phyloP scores from a whole-genome alignment of 2,329 filamentous ascomycete species.

The Bipolaris zeicola region DNA sequence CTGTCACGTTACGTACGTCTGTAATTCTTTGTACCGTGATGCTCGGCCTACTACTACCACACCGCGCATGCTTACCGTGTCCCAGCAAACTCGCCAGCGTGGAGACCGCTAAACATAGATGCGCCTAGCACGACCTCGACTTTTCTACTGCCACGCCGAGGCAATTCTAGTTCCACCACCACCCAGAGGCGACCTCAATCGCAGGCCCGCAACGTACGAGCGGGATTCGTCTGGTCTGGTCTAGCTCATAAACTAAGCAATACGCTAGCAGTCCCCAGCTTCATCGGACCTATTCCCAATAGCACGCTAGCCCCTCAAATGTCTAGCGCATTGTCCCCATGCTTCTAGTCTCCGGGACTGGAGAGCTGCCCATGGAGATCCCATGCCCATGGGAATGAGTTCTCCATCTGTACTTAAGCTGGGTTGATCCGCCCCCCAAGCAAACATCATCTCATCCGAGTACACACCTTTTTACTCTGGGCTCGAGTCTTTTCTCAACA shows the following conservation, averaged over 20 bases:
- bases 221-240: slow-evolving; percentile 24
- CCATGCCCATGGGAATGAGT: slow-evolving; percentile 19
- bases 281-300: slow-evolving; percentile 23
- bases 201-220: slow-evolving; percentile 13
- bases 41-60: no score
- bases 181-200: slow-evolving; percentile 12
- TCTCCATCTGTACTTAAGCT: slow-evolving; percentile 30
- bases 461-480: slow-evolving; percentile 7
- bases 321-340: slow-evolving; percentile 25
- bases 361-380: slow-evolving; percentile 29
- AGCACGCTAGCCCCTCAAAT: slow-evolving; percentile 19
- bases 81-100: neutral
- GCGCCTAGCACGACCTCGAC: slow-evolving; percentile 8
- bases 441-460: slow-evolving; percentile 13
- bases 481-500: slow-evolving; percentile 7
- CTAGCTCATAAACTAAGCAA: slow-evolving; percentile 21
- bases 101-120: neutral
- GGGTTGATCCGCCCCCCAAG: slow-evolving; percentile 14
- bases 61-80: neutral
- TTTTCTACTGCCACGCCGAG: neutral
- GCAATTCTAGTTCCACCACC: slow-evolving; percentile 6
- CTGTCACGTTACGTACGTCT: slow-evolving; percentile 1
- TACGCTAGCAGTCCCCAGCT: slow-evolving; percentile 12
- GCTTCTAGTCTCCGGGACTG: slow-evolving; percentile 30
- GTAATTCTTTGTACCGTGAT: neutral